phyloP scores from a whole-genome alignment of 2,329 filamentous ascomycete species.

The Alternaria viburni region DNA sequence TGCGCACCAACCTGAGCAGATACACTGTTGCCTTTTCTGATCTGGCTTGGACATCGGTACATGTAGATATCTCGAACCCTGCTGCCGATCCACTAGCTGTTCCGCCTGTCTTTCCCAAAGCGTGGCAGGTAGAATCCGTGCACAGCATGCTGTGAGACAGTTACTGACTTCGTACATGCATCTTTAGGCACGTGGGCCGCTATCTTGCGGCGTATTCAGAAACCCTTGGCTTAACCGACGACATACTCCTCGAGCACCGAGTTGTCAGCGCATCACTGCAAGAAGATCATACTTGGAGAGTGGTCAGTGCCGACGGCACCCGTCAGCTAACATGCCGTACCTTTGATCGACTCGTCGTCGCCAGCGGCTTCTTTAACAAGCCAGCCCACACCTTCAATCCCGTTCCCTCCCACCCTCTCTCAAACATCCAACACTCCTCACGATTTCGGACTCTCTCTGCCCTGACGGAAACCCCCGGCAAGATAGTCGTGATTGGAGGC shows the following conservation, averaged over 20 bases:
- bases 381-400: conserved; percentile 20
- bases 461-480: conserved; percentile 51
- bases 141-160: background rate
- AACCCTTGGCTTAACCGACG: conserved; percentile 60
- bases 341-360: conserved; percentile 76
- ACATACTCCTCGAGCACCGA: conserved; percentile 58
- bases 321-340: conserved; percentile 15
- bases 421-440: conserved; percentile 38
- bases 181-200: conserved; percentile 57
- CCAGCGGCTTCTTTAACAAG: conserved; percentile 75
- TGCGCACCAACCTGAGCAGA: conserved; percentile 73
- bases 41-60: conserved; percentile 68
- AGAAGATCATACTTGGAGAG: conserved; percentile 27
- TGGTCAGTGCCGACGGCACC: conserved; percentile 19
- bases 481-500: conserved; percentile 76
- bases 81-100: background rate
- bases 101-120: conserved; percentile 72
- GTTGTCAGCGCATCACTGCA: conserved; percentile 35
- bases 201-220: conserved; percentile 72
- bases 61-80: conserved; percentile 41
- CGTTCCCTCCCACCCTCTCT: background rate
- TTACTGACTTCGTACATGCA: background rate
- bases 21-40: conserved; percentile 72
- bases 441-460: conserved; percentile 31
- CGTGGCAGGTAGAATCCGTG: conserved; percentile 65